Conservation (phyloP, 1,284 basidiomycete species). For the Hemileia vastatrix region DNA sequence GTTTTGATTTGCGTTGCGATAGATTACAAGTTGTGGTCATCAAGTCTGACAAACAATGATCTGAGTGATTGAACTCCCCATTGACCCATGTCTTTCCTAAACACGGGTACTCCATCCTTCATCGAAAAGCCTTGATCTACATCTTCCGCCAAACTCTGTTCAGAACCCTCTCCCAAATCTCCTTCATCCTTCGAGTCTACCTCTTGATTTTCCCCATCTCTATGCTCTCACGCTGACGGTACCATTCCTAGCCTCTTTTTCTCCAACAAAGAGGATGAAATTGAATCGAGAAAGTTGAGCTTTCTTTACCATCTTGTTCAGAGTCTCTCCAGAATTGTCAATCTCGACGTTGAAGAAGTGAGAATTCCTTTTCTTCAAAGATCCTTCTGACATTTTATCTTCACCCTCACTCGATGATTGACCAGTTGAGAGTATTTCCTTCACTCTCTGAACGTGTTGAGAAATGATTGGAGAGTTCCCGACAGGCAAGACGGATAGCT, state of each 20-base stretch:
- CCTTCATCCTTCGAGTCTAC: background rate
- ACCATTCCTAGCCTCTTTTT: constrained; percentile 29
- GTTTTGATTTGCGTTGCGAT: no score
- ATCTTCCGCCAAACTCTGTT: constrained; percentile 3
- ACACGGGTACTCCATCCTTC: constrained; percentile 7
- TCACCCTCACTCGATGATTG: no score
- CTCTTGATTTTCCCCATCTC: constrained; percentile 23
- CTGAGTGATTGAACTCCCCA: constrained; percentile 27
- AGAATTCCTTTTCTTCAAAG: no score
- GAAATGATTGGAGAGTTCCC: background rate
- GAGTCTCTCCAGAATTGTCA: no score
- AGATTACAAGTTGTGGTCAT: constrained; percentile 23
- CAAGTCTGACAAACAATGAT: constrained; percentile 26
- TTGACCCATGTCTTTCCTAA: constrained; percentile 25
- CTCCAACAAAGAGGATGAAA: constrained; percentile 38
- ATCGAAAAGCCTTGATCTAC: constrained; percentile 1
- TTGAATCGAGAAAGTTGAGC: constrained; percentile 35
- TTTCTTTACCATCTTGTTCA: constrained; percentile 34
- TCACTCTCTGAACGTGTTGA: background rate
- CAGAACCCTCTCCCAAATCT: background rate
- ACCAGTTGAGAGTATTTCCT: background rate
- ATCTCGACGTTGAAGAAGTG: no score
- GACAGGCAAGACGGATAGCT: constrained; percentile 35
- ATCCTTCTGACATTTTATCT: background rate
- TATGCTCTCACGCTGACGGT: constrained; percentile 33